Evolutionary conservation across 768 basidiomycete species (phyloP).

Genomic region (Mycena amicta): DNA sequence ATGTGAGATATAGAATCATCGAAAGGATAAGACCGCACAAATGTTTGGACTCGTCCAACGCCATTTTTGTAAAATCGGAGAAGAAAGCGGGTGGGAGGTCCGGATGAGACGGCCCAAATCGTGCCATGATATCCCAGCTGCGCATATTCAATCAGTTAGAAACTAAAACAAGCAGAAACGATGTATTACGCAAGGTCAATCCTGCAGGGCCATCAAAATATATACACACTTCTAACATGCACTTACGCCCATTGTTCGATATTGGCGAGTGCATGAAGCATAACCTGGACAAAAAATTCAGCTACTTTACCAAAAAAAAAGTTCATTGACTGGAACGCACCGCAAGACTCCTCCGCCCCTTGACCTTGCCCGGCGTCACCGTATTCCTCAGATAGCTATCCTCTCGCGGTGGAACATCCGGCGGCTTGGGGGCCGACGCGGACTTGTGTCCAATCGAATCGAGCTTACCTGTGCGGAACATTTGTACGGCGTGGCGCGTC

Average conservation of each 20-base stretch:
- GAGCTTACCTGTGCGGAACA: constrained; percentile 71
- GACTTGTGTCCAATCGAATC: constrained; percentile 65
- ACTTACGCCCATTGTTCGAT: constrained; percentile 88
- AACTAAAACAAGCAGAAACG: background rate
- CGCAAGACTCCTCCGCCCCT: constrained; percentile 62
- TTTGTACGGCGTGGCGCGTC: constrained; percentile 67
- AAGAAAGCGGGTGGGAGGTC: constrained; percentile 75
- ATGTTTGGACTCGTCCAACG: constrained; percentile 85
- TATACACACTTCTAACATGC: background rate
- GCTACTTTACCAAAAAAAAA: background rate
- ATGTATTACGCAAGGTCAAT: constrained; percentile 71
- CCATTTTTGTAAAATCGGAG: constrained; percentile 82
- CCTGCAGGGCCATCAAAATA: constrained; percentile 31
- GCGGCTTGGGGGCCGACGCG: constrained; percentile 51
- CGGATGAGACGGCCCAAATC: constrained; percentile 64
- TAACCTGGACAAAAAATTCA: constrained; percentile 32
- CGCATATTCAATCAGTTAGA: background rate
- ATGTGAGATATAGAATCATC: background rate
- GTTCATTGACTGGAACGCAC: constrained; percentile 15
- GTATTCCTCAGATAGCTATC: constrained; percentile 50
- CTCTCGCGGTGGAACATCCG: constrained; percentile 67
- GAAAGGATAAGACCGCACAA: constrained; percentile 42
- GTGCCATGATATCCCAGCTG: constrained; percentile 84
- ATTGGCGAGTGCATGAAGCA: constrained; percentile 83
- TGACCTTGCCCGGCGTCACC: constrained; percentile 61